Evolutionary conservation across 1,139 yeast genomes (phyloP).

Genomic region (Protomyces arabidopsidicola): DNA sequence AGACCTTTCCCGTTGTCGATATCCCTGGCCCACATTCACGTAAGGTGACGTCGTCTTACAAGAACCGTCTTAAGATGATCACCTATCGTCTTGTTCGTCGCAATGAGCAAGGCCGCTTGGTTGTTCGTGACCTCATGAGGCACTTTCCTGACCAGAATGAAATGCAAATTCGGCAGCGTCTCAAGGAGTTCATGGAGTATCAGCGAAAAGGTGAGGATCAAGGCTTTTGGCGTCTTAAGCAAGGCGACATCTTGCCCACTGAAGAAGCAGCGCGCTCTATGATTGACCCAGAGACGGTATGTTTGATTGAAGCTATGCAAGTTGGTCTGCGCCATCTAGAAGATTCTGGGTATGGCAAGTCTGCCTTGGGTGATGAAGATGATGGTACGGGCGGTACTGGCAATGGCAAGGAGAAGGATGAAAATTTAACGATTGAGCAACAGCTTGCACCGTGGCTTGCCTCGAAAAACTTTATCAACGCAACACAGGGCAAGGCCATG

Average conservation of each 20-base stretch:
- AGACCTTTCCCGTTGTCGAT: slow-evolving; percentile 86
- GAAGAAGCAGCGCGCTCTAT: slow-evolving; percentile 77
- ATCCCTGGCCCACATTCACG: slow-evolving; percentile 98
- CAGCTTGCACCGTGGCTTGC: slow-evolving; percentile 92
- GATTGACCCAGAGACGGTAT: slow-evolving; percentile 88
- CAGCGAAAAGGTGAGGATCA: slow-evolving; percentile 93
- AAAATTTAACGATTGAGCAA: slow-evolving; percentile 62
- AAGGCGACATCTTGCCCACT: slow-evolving; percentile 63
- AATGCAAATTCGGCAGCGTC: slow-evolving; percentile 91
- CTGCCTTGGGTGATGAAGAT: slow-evolving; percentile 42
- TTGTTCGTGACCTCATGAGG: slow-evolving; percentile 80
- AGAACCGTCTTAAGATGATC: slow-evolving; percentile 87
- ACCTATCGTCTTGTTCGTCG: slow-evolving; percentile 83
- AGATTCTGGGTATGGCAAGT: slow-evolving; percentile 58
- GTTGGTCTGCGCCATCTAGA: slow-evolving; percentile 81
- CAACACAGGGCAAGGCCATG: slow-evolving; percentile 97
- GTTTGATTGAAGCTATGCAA: slow-evolving; percentile 86
- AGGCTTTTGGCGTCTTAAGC: slow-evolving; percentile 89
- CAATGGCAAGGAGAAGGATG: slow-evolving; percentile 39
- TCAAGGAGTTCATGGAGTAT: slow-evolving; percentile 97
- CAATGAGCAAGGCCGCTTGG: slow-evolving; percentile 65
- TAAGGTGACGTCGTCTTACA: slow-evolving; percentile 88
- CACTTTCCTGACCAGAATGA: slow-evolving; percentile 98
- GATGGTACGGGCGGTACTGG: not conserved
- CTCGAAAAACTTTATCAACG: slow-evolving; percentile 81